Evolutionary conservation across 352 stramenopile species (phyloP).

Genomic region (Globisporangium echinulatum): DNA sequence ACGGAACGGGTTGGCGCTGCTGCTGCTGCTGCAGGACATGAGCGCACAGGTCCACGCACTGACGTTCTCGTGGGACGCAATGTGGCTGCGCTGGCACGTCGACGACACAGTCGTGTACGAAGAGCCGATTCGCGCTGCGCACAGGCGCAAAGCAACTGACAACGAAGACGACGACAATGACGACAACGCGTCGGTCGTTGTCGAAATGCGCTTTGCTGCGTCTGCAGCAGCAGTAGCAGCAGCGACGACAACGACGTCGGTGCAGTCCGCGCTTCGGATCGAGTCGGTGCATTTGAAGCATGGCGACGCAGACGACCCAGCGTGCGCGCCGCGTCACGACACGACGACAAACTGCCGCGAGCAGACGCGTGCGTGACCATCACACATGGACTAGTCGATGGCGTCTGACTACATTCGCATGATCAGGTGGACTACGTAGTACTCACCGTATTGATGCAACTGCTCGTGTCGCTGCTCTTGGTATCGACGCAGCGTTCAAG

Average conservation of each 20-base stretch:
- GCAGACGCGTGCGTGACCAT: slow-evolving; percentile 27
- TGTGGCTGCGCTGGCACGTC: slow-evolving; percentile 61
- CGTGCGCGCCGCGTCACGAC: slow-evolving; percentile 25
- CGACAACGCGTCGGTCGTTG: neutral
- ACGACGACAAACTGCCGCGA: slow-evolving; percentile 32
- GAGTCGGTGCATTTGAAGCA: slow-evolving; percentile 21
- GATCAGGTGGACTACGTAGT: no score
- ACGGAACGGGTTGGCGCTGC: neutral
- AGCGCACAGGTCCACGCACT: slow-evolving; percentile 22
- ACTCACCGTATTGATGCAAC: neutral
- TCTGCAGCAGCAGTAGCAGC: neutral
- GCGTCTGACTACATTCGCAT: neutral
- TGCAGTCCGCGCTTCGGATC: slow-evolving; percentile 11
- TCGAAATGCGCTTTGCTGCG: slow-evolving; percentile 1
- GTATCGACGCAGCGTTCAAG: slow-evolving; percentile 20
- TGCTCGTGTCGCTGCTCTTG: neutral
- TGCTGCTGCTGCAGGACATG: slow-evolving; percentile 18
- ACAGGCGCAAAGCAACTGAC: neutral
- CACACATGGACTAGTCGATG: neutral
- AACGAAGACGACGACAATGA: neutral
- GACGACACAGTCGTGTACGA: slow-evolving; percentile 43
- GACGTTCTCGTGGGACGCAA: slow-evolving; percentile 34
- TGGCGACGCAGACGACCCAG: slow-evolving; percentile 20
- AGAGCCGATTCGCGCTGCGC: slow-evolving; percentile 19
- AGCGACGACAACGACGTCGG: neutral